Percentiles rank a stretch among this genome's conserved stretches.
Conservation (phyloP, 768 basidiomycete genomes). For the Infundibulicybe gibba region DNA sequence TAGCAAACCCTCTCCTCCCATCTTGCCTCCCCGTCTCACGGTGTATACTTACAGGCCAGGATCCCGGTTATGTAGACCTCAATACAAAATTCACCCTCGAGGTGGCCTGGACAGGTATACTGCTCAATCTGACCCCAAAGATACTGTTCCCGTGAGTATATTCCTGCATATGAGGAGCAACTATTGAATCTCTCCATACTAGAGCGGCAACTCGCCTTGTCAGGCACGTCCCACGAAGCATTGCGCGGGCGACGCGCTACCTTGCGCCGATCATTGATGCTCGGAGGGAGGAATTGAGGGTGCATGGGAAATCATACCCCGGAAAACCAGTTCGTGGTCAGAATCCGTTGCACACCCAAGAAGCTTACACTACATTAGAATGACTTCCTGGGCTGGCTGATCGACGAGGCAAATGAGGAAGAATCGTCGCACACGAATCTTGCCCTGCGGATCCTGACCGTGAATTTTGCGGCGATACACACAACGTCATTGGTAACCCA, state of each 20-base stretch:
- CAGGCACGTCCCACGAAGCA: conserved; percentile 5
- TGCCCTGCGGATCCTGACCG: conserved; percentile 23
- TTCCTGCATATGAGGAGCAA: background rate
- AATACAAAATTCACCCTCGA: background rate
- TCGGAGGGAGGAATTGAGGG: background rate
- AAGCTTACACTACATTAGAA: conserved; percentile 1
- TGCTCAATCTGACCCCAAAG: conserved; percentile 21
- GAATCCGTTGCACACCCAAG: background rate
- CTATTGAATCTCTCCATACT: background rate
- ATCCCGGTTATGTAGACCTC: background rate
- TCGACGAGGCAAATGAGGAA: conserved; percentile 19
- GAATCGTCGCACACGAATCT: conserved; percentile 17
- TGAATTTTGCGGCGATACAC: conserved; percentile 40
- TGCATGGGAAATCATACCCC: background rate
- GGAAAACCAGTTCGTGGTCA: background rate
- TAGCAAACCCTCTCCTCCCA: conserved; percentile 14
- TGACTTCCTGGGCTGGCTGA: conserved; percentile 18
- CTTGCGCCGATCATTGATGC: conserved; percentile 13
- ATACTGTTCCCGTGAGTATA: conserved; percentile 23
- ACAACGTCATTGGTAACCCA: conserved; percentile 26
- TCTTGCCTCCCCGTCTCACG: background rate
- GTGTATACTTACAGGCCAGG: background rate
- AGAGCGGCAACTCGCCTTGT: conserved; percentile 4
- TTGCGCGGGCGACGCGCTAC: conserved; percentile 5
- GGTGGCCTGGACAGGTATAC: background rate